phyloP scores from a whole-genome alignment of 2,329 filamentous ascomycete species.

The Chaetomiaceae sp. region DNA sequence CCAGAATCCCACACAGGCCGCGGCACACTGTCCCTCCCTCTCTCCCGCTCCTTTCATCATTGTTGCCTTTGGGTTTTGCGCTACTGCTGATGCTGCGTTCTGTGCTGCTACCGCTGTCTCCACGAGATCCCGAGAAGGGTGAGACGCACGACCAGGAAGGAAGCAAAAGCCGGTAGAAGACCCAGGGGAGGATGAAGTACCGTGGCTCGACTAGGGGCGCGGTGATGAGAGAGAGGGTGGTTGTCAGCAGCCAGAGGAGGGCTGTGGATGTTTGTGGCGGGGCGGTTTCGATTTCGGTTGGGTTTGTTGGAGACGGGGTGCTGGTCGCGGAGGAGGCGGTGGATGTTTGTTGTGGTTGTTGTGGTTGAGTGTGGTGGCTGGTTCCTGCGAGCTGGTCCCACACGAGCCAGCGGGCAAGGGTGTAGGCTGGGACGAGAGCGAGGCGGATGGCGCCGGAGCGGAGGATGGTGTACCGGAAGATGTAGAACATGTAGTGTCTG shows the following conservation, averaged over 20 bases:
- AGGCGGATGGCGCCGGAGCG: constrained; percentile 61
- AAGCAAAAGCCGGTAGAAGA: constrained; percentile 82
- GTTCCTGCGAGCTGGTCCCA: constrained; percentile 38
- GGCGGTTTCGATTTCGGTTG: no score
- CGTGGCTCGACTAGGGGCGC: constrained; percentile 91
- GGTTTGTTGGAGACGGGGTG: constrained; percentile 12
- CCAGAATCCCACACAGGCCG: constrained; percentile 1
- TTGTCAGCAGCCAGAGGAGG: constrained; percentile 60
- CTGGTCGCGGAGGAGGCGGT: constrained; percentile 23
- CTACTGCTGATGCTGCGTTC: no score
- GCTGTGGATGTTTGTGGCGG: constrained; percentile 45
- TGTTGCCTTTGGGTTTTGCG: no score
- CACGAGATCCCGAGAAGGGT: no score
- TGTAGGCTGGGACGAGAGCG: constrained; percentile 64
- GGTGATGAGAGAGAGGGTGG: constrained; percentile 73
- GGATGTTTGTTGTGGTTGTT: constrained; percentile 2
- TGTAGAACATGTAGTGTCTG: constrained; percentile 93
- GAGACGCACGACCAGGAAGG: constrained; percentile 45
- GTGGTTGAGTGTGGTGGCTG: neutral
- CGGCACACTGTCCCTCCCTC: neutral
- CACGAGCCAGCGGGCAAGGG: constrained; percentile 62
- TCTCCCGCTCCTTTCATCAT: no score
- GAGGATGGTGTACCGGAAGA: constrained; percentile 79
- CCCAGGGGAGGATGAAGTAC: constrained; percentile 94
- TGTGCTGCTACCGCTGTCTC: no score